phyloP scores from a whole-genome alignment of 192 early-diverging fungal genomes.

The Entomortierella parvispora region DNA sequence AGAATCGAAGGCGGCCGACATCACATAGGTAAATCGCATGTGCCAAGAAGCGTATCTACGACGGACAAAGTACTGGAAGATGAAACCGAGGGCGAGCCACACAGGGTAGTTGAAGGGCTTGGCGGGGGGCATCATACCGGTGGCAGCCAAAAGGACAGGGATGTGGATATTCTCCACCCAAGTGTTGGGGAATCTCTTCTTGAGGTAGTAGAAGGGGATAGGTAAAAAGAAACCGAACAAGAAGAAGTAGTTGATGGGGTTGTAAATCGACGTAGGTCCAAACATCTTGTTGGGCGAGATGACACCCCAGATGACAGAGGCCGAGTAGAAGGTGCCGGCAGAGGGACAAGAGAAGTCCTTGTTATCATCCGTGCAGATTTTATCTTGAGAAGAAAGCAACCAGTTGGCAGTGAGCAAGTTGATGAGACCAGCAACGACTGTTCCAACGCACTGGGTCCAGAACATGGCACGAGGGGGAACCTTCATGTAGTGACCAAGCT shows the following conservation, averaged over 20 bases:
- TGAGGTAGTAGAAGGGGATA: slow-evolving; percentile 65
- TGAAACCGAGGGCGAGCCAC: slow-evolving; percentile 58
- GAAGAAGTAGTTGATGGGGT: slow-evolving; percentile 59
- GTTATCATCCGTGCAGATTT: slow-evolving; percentile 51
- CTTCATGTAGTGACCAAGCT: slow-evolving; percentile 63
- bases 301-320: slow-evolving; percentile 81
- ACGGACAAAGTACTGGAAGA: slow-evolving; percentile 64
- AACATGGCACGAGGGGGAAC: slow-evolving; percentile 62
- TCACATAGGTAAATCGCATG: slow-evolving; percentile 72
- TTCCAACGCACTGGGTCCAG: slow-evolving; percentile 66
- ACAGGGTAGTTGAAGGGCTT: slow-evolving; percentile 54
- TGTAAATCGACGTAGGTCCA: slow-evolving; percentile 52
- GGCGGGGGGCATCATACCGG: slow-evolving; percentile 67
- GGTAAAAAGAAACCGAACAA: slow-evolving; percentile 65
- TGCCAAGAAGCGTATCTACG: slow-evolving; percentile 64
- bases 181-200: slow-evolving; percentile 60
- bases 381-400: slow-evolving; percentile 50
- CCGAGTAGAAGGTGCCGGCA: slow-evolving; percentile 70
- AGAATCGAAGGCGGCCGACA: slow-evolving; percentile 70
- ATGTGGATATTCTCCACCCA: slow-evolving; percentile 61
- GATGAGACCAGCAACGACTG: slow-evolving; percentile 66
- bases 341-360: slow-evolving; percentile 58
- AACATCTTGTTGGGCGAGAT: slow-evolving; percentile 77
- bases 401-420: slow-evolving; percentile 59
- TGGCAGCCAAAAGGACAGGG: slow-evolving; percentile 62